Base-by-base conservation (phyloP, 2,329 filamentous ascomycete species). In the Botrytis galanthina region DNA sequence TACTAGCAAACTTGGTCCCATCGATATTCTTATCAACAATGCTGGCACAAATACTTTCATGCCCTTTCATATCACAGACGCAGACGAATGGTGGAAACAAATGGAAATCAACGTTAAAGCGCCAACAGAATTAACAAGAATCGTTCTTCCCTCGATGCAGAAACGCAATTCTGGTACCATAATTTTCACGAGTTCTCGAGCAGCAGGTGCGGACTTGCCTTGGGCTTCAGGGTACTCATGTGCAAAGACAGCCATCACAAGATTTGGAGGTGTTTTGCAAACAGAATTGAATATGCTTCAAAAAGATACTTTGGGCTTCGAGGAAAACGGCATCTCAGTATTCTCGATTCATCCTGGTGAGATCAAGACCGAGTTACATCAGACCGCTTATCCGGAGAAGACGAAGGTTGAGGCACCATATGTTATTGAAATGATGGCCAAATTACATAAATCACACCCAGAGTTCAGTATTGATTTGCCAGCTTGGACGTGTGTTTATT, bases 401-500 rank as follows among this genome's bases (percentile, higher is more conserved):
- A 76, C 75, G 18, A 75, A 75, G 57, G 54, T 72, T 22, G 74
- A 76, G 48, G 75, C 75, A 20, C 74, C 74, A 7, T 75, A 76
- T 70, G 75, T 76, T 8, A 69, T 76, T 44, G 74, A 77, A 39
- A 73, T 74, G 60, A 77, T 77, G 75, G 70, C 71, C 12, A 77
- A 71, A 46, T 68, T 77, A 60, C 66, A 70, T 8, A 73, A 73
- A 54, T 67, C 62, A 26, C 73, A 76, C 39, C 75, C 75, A 2
- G 71, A 75, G 46, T 77, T 75, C 42, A 74, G 74, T 60, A 71
- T 70, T 22, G 75, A 75, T 39, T 54, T 74, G 46, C 73, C 75
- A 26, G 75, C 75, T 46, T 77, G 75, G 75, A 77, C 75, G 46
- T 77, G 75, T 70, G 75, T 77, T 20, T 77, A 76, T 72, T 73